Evolutionary conservation across 2,329 filamentous ascomycete genomes (phyloP).

Genomic region (Exophiala aquamarina): DNA sequence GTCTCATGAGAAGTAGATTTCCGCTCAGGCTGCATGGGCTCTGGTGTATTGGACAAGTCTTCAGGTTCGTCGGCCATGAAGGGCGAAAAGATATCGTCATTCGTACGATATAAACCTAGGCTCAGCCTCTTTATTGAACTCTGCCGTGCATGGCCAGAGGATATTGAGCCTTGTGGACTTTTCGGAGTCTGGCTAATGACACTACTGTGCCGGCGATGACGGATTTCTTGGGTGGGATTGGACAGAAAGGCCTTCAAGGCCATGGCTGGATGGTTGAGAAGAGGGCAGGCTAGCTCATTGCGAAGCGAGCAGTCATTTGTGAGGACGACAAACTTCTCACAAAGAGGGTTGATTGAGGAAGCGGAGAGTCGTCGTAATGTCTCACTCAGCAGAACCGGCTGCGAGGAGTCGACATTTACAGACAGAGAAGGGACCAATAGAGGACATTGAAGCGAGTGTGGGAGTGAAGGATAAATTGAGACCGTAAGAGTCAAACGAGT

Average conservation of each 20-base stretch:
- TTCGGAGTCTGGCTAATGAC: constrained; percentile 7
- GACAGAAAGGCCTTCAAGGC: constrained; percentile 21
- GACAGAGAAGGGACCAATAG: not conserved
- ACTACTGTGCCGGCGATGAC: constrained; percentile 21
- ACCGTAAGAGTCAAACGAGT: too few species aligned
- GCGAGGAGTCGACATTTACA: constrained; percentile 5
- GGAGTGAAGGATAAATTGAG: too few species aligned
- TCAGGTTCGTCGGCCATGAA: constrained; percentile 20
- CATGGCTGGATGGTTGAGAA: constrained; percentile 10
- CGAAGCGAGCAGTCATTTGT: not conserved
- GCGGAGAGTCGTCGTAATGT: constrained; percentile 10
- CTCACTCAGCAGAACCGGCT: constrained; percentile 19
- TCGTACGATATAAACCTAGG: constrained; percentile 21
- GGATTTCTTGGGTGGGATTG: constrained; percentile 10
- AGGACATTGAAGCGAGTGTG: constrained; percentile 7
- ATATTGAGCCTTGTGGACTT: too few species aligned
- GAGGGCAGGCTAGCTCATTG: constrained; percentile 10
- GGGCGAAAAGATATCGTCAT: constrained; percentile 18
- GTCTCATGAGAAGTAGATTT: not conserved
- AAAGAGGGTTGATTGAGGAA: constrained; percentile 5
- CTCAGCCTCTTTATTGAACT: constrained; percentile 24
- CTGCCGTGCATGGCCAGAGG: too few species aligned
- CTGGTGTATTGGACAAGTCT: constrained; percentile 3
- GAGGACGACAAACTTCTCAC: too few species aligned
- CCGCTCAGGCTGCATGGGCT: not conserved